These are phyloP conservation scores for Apiospora marii DNA, from an alignment of 2,329 filamentous ascomycete genomes.

Conservation along the genomic window DNA sequence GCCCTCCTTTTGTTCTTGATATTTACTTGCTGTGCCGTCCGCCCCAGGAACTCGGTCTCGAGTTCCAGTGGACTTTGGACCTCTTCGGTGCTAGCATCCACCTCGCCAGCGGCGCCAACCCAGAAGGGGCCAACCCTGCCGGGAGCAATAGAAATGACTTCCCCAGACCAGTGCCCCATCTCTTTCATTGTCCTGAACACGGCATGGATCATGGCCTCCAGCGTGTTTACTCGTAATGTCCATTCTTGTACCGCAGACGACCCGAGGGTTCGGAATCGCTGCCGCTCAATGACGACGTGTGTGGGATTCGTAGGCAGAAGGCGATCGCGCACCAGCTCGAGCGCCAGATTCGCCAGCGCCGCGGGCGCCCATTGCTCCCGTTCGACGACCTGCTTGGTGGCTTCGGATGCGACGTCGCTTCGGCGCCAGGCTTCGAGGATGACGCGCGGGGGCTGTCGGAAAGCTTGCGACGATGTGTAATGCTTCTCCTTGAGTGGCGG, in stretches of 20 bases:
- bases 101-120: slow-evolving; percentile 41
- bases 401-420: slow-evolving; percentile 36
- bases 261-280: slow-evolving; percentile 70
- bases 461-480: slow-evolving; percentile 29
- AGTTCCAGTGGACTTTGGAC: slow-evolving; percentile 22
- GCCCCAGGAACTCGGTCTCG: slow-evolving; percentile 12
- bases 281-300: slow-evolving; percentile 73
- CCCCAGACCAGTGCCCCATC: slow-evolving; percentile 51
- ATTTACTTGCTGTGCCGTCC: not conserved
- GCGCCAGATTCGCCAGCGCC: slow-evolving; percentile 44
- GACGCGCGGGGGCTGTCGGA: slow-evolving; percentile 31
- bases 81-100: slow-evolving; percentile 24
- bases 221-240: slow-evolving; percentile 82
- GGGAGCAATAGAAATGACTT: slow-evolving; percentile 60
- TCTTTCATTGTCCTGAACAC: slow-evolving; percentile 64
- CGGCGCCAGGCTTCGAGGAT: slow-evolving; percentile 47
- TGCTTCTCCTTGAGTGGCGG: slow-evolving; percentile 13
- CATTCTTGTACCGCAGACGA: slow-evolving; percentile 76
- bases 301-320: slow-evolving; percentile 64
- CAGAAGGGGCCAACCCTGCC: slow-evolving; percentile 64
- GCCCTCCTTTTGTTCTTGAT: slow-evolving; percentile 29
- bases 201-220: slow-evolving; percentile 84
- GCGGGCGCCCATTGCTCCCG: slow-evolving; percentile 44
- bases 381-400: not conserved
- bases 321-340: slow-evolving; percentile 43